Evolutionary conservation across 805 yeast genomes (phyloP).

Genomic region (Debaryomyces tyrocola): DNA sequence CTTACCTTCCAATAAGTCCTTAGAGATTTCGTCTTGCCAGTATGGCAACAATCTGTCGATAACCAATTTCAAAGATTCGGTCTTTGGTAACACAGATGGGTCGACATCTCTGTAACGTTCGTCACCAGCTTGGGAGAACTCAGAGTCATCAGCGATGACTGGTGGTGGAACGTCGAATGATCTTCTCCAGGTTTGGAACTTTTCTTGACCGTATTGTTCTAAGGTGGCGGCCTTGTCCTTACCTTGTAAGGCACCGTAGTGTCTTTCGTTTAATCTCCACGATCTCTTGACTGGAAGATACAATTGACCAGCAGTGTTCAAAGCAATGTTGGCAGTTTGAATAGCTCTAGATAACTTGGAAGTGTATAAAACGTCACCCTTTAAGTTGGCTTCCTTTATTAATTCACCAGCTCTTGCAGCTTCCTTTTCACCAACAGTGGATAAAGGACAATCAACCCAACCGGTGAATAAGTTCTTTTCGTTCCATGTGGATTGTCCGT

Average conservation of each 20-base stretch:
- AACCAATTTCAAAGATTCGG: conserved; percentile 92
- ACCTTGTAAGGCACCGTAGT: conserved; percentile 98
- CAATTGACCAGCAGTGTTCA: conserved; percentile 83
- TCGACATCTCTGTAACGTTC: conserved; percentile 82
- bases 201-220: conserved; percentile 83
- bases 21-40: conserved; percentile 92
- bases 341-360: conserved; percentile 92
- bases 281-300: conserved; percentile 91
- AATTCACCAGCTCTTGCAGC: conserved; percentile 93
- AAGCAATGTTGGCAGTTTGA: conserved; percentile 94
- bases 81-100: conserved; percentile 84
- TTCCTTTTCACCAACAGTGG: conserved; percentile 83
- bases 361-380: conserved; percentile 88
- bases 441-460: conserved; percentile 93
- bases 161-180: conserved; percentile 97
- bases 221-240: conserved; percentile 95
- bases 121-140: conserved; percentile 84
- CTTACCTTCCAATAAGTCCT: conserved; percentile 81
- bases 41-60: conserved; percentile 95
- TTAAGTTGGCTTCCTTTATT: conserved; percentile 79
- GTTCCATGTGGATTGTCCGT: conserved; percentile 99
- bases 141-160: conserved; percentile 68
- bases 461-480: conserved; percentile 98
- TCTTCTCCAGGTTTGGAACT: conserved; percentile 97
- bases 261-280: conserved; percentile 99